Percentiles rank a stretch among this genome's conserved stretches.
Evolutionary conservation across 2,329 filamentous ascomycete species (phyloP).

Genomic region (Neonectria coccinea): DNA sequence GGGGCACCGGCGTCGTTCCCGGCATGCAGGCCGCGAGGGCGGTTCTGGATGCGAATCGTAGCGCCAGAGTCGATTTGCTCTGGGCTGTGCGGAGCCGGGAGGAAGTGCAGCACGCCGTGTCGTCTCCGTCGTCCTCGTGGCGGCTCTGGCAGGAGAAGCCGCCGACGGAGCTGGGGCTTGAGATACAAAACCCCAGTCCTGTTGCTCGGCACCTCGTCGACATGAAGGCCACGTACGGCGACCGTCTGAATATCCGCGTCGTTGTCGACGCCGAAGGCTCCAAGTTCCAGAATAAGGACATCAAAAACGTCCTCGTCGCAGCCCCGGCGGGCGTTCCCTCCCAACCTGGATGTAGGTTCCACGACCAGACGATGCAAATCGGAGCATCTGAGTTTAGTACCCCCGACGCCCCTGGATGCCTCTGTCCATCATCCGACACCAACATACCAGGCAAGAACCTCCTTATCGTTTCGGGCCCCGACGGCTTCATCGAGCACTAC

Average conservation of each 20-base stretch:
- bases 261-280: slow-evolving; percentile 84
- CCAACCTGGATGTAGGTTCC: slow-evolving; percentile 45
- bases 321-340: slow-evolving; percentile 18
- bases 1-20: slow-evolving; percentile 91
- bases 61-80: slow-evolving; percentile 72
- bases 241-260: slow-evolving; percentile 74
- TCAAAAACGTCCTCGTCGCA: slow-evolving; percentile 53
- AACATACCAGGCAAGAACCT: slow-evolving; percentile 66
- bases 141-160: slow-evolving; percentile 38
- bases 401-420: slow-evolving; percentile 41
- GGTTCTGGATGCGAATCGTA: slow-evolving; percentile 58
- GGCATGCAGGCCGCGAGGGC: slow-evolving; percentile 83
- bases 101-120: slow-evolving; percentile 57
- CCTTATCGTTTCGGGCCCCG: slow-evolving; percentile 88
- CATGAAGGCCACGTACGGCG: slow-evolving; percentile 68
- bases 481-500: slow-evolving; percentile 86
- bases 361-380: slow-evolving; percentile 48
- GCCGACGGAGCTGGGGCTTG: slow-evolving; percentile 35
- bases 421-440: slow-evolving; percentile 41
- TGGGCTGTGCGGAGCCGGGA: slow-evolving; percentile 79
- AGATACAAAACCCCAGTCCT: slow-evolving; percentile 51
- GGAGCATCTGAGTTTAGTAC: slow-evolving; percentile 49
- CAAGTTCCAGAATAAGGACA: slow-evolving; percentile 67
- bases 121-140: slow-evolving; percentile 40
- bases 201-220: slow-evolving; percentile 73